Evolutionary conservation across 768 basidiomycete species (phyloP), one percentile per base, ranked within the genome.

Genomic region (Boletus insuetus): DNA sequence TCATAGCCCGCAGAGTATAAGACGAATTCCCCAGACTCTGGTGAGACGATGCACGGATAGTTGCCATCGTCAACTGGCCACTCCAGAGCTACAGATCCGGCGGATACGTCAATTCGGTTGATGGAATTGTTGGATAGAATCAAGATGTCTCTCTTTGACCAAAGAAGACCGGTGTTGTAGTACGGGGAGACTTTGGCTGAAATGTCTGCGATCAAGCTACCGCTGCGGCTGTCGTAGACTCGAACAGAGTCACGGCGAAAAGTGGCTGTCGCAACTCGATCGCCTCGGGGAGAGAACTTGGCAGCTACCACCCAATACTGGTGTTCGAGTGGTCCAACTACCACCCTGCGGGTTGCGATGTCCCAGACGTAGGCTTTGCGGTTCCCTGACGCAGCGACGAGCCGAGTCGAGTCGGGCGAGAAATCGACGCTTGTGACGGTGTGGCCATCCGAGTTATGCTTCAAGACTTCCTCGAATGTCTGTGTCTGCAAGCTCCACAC

Each of bases 121-220:
- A 52, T 38, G 29, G 32, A 20, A 11, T 39, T 31, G 37, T 50
- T 40, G 32, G 59, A 46, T 19, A 57, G 34, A 22, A 48, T 29
- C 13, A 61, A 41, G 9, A 61, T 49, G 26, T 6, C 3, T 2
- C 26, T 34, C 19, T 42, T 38, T 19, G 39, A 32, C 59, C 59
- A 61, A 19, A 61, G 46, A 6, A 60, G 59, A 4, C 54, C 59
- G 3, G 53, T 56, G 31, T 59, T 59, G n/a, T 60, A 60, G 43
- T 51, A 51, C 22, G 49, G 46, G 4, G 49, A 51, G 16, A 61
- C 54, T 13, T 45, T 56, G 41, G n/a, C 54, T 32, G 19, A 2
- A 13, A 57, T 40, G 6, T 34, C 14, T 26, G 14, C 37, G 13
- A 60, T 20, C 38, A 44, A 6, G 45, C 6, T 19, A 16, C 59